Evolutionary conservation across 805 yeast species (phyloP), one percentile per base, ranked within the genome.

Genomic region (Brettanomyces bruxellensis): DNA sequence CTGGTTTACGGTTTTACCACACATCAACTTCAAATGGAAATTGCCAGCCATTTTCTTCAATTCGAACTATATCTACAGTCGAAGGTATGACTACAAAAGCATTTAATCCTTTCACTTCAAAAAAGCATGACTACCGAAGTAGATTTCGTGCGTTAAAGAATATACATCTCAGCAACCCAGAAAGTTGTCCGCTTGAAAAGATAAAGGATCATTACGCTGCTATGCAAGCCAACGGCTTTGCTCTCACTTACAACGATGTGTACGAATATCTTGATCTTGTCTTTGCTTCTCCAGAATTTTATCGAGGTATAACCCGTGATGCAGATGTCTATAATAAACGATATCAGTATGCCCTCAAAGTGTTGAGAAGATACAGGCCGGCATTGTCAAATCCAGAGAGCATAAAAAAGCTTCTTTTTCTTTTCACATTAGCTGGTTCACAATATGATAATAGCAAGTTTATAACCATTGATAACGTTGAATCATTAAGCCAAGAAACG

Each of bases 1-100:
- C 65, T 23, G 79, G 79, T 3, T 56, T 75, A 18, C 63, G 73
- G 51, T 62, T 70, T 44, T 65, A 62, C 45, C 81, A 77, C 54
- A 73, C 78, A 2, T 6, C 37, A 13, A 35, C 28, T 5, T 9
- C 32, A 13, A 8, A 13, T 24, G 40, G 13, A 25, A 14, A 18
- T 11, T 5, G 30, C 7, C 23, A 8, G 12, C 5, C 11, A 12
- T 34, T 13, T 28, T 18, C 38, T 13, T 9, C 3, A 12, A 8
- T 25, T 9, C n/a, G 12, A 7, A 28, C 1, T n/a, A n/a, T 12
- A 23, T 40, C 5, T 25, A 48, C 25, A n/a, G 42, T 18, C 24
- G 25, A 30, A 32, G 43, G 7, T n/a, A 40, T 28, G 46, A 37
- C 35, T 9, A 45, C 18, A 36, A 35, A 28, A 25, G 5, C 34